Conservation (phyloP, 805 yeast genomes). For the Metschnikowia shivogae region DNA sequence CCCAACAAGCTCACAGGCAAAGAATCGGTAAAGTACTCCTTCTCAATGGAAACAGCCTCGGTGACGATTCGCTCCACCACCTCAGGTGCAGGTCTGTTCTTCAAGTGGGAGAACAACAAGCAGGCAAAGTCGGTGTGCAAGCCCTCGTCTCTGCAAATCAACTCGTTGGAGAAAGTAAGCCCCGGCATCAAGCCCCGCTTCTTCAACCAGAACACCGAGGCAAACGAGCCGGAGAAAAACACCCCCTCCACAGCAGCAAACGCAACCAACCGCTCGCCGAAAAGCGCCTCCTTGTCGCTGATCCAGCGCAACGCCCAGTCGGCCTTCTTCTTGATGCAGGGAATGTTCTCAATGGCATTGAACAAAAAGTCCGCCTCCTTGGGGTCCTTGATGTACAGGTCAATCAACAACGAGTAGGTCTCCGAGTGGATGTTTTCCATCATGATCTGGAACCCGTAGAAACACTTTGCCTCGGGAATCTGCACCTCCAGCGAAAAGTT, state of each 20-base stretch:
- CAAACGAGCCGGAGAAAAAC: slow-evolving; percentile 97
- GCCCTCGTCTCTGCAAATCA: slow-evolving; percentile 98
- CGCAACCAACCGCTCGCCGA: slow-evolving; percentile 94
- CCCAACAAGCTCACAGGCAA: slow-evolving; percentile 90
- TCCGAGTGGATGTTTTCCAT: slow-evolving; percentile 99
- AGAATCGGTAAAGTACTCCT: slow-evolving; percentile 65
- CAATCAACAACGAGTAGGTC: slow-evolving; percentile 91
- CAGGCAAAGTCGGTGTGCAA: slow-evolving; percentile 98
- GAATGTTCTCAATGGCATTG: slow-evolving; percentile 94
- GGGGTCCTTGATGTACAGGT: slow-evolving; percentile 93
- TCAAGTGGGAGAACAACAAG: slow-evolving; percentile 85
- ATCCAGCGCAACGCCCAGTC: slow-evolving; percentile 99
- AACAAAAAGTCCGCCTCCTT: slow-evolving; percentile 85
- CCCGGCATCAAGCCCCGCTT: slow-evolving; percentile 99
- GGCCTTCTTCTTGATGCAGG: slow-evolving; percentile 95
- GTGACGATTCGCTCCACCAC: slow-evolving; percentile 84
- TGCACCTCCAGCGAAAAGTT: slow-evolving; percentile 97
- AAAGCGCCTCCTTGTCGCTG: slow-evolving; percentile 77
- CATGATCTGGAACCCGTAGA: slow-evolving; percentile 99
- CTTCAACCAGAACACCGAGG: slow-evolving; percentile 97
- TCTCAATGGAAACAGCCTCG: slow-evolving; percentile 93
- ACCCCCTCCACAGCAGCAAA: slow-evolving; percentile 99
- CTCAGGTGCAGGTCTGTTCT: slow-evolving; percentile 76
- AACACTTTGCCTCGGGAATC: slow-evolving; percentile 95
- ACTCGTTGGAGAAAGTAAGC: slow-evolving; percentile 93